Percentiles rank a stretch among this genome's conserved stretches.
These are phyloP conservation scores for Suhomyces kilbournensis DNA, from an alignment of 805 yeast genomes.

Conservation along the genomic window DNA sequence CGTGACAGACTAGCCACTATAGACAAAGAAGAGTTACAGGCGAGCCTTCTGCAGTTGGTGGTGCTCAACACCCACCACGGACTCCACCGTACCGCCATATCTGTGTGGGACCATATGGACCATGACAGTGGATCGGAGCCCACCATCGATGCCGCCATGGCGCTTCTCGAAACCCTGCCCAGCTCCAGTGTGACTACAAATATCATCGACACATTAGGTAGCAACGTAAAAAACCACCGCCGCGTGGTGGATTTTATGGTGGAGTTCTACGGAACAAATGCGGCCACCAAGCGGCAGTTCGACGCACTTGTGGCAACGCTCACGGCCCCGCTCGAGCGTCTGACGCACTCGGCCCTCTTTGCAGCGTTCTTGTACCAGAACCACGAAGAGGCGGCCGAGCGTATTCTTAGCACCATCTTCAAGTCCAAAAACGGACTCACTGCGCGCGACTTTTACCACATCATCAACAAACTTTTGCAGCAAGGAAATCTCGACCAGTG, in stretches of 20 bases:
- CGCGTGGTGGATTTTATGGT: slow-evolving; percentile 11
- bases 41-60: slow-evolving; percentile 3
- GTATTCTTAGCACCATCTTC: slow-evolving; percentile 27
- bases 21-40: slow-evolving; percentile 1
- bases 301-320: slow-evolving; percentile 20
- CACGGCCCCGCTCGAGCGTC: slow-evolving; percentile 30
- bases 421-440: slow-evolving; percentile 25
- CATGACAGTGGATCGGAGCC: neutral
- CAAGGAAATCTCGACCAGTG: slow-evolving; percentile 23
- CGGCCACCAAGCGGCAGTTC: slow-evolving; percentile 9
- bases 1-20: neutral
- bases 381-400: slow-evolving; percentile 27
- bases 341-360: slow-evolving; percentile 32
- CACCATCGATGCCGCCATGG: neutral
- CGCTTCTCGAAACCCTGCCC: slow-evolving; percentile 4
- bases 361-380: slow-evolving; percentile 25
- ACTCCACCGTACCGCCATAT: slow-evolving; percentile 6
- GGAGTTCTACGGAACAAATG: slow-evolving; percentile 17
- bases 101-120: slow-evolving; percentile 3
- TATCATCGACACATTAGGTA: slow-evolving; percentile 1
- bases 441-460: slow-evolving; percentile 23
- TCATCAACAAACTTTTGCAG: slow-evolving; percentile 24
- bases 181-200: slow-evolving; percentile 5
- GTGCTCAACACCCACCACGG: slow-evolving; percentile 6
- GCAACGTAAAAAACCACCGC: neutral